Base-by-base conservation (phyloP, 345 rosid species). In the Pseudoturritis turrita region DNA sequence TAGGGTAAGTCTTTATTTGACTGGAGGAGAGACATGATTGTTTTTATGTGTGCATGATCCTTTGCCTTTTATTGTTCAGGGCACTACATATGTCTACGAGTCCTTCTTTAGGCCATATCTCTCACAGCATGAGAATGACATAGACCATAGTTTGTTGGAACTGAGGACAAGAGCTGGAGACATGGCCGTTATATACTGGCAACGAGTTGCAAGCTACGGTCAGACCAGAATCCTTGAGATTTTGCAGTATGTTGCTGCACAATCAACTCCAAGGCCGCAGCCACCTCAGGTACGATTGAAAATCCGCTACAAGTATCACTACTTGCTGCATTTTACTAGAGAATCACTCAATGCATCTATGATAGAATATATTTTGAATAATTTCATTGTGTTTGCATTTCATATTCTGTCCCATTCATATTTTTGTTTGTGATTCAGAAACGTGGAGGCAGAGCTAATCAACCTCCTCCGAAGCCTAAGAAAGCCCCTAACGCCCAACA, bases 101-200 rank as follows among this genome's bases (percentile, higher is more conserved):
- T 74, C 81, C 33, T 75, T 83, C 76, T 81, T 87, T 53, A 72
- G 80, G 71, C 89, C 88, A 5, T 76, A 75, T 58, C 62, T 83
- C 40, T 78, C 80, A 26, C 85, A 78, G 43, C 90, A 90, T 71
- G 97, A 90, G 85, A 81, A 56, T 44, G 86, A 81, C 35, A 87
- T 90, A 12, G 92, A 88, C 71, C 81, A 70, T 52, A 84, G 75
- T 72, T 73, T 90, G 74, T 54, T 83, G 66, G 92, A 86, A 59
- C 76, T 88, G 73, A 87, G 73, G 63, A 71, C 74, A 14, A 84
- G 73, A 74, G 89, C 83, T 18, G 86, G 81, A 45, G 85, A 84
- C 49, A 79, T 84, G 35, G 78, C 78, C 2, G 76, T 75, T 63
- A 23, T 77, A 37, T 56, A 78, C 67, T 85, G 97, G 89, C 82